Conservation (phyloP, 2,329 filamentous ascomycete species). For the Stylonectria norvegica region DNA sequence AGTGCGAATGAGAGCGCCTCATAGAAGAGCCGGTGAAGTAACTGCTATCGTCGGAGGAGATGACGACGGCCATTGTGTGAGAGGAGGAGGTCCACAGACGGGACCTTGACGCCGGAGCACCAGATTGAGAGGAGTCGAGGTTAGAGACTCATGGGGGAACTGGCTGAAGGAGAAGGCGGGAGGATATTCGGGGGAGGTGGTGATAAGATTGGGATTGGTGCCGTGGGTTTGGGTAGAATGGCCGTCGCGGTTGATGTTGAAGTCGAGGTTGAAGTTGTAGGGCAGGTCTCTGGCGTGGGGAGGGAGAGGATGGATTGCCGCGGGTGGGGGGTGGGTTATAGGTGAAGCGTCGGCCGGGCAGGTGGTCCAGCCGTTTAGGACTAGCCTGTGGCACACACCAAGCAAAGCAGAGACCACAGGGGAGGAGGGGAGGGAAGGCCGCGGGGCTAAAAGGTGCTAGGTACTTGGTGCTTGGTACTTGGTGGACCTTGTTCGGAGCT, state of each 20-base stretch:
- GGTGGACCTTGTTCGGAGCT: slow-evolving; percentile 26
- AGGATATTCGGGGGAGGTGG: too few relatives aligned
- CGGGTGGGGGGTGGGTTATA: slow-evolving; percentile 28
- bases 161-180: too few relatives aligned
- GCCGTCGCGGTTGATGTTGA: too few relatives aligned
- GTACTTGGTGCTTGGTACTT: too few relatives aligned
- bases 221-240: too few relatives aligned
- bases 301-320: slow-evolving; percentile 22
- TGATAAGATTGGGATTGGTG: too few relatives aligned
- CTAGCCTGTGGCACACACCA: too few relatives aligned
- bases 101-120: slow-evolving; percentile 24
- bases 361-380: too few relatives aligned
- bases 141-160: slow-evolving; percentile 23
- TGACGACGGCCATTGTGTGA: slow-evolving; percentile 52
- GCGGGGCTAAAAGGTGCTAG: too few relatives aligned
- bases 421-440: too few relatives aligned
- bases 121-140: slow-evolving; percentile 11
- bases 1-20: slow-evolving; percentile 59
- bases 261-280: too few relatives aligned
- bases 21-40: slow-evolving; percentile 54
- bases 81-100: slow-evolving; percentile 18
- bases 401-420: too few relatives aligned
- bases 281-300: slow-evolving; percentile 22
- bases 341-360: slow-evolving; percentile 19
- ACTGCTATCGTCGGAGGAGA: slow-evolving; percentile 54